Evolutionary conservation across 768 basidiomycete genomes (phyloP), one percentile per base, ranked within the genome.

Genomic region (Tulasnella sp.): DNA sequence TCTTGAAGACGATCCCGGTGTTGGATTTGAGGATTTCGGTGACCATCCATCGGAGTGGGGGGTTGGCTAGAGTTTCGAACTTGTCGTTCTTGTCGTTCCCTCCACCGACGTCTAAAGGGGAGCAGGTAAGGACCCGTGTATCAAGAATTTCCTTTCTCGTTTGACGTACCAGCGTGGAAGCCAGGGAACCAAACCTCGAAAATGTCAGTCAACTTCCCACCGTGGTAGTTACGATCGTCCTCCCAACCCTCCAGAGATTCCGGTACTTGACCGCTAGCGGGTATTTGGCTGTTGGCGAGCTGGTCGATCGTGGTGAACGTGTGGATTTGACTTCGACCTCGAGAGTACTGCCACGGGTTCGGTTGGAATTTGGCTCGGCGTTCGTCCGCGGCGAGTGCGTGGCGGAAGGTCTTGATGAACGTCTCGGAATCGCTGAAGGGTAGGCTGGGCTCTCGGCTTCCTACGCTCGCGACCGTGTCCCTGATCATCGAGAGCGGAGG

Each of bases 1-100:
- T 2, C 32, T 47, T 71, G 73, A 90, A 90, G 76, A 87, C 80
- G 74, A 90, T 87, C 0, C 89, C 89, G 0, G 82, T 82, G 3
- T 86, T 76, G 4, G 83, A 77, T 65, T 81, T 37, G 44, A 75
- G 32, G 65, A 74, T 69, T 62, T 75, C 75, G 17, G 72, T 64
- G 66, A 75, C 52, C 75, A 75, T 75, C 75, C 75, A 75, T 16
- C 65, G 35, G 5, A 75, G 66, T 17, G 75, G 69, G 16, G 74
- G 69, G 34, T 67, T 63, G 16, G 71, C 71, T 12, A 72, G 35
- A 17, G 62, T 59, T 16, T 72, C n/a, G 16, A 1, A 5, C 17
- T 42, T 40, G 14, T 62, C 37, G 40, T 74, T 72, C 17, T 9
- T n/a, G 6, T 72, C 74, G 39, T 39, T 63, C 9, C 74, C 74